These are phyloP conservation scores for Periconia sp. DNA, from an alignment of 2,329 filamentous ascomycete genomes.

Conservation along the genomic window DNA sequence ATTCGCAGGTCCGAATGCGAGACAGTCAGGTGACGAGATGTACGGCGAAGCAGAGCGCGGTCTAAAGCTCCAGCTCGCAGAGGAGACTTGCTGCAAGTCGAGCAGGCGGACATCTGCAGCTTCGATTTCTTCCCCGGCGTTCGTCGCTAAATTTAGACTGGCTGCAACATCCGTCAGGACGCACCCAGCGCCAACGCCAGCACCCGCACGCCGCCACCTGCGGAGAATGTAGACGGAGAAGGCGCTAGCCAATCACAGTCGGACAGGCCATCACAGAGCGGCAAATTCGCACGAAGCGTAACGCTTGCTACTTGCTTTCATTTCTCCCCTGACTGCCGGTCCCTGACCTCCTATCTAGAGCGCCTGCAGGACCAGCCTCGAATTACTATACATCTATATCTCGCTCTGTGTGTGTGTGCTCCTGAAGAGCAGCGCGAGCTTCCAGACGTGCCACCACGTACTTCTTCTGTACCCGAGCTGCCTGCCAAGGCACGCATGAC, in stretches of 20 bases:
- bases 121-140: slow-evolving; percentile 10
- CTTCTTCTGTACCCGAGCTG: slow-evolving; percentile 16
- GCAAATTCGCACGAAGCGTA: slow-evolving; percentile 25
- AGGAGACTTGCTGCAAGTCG: slow-evolving; percentile 18
- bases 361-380: slow-evolving; percentile 24
- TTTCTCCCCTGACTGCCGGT: slow-evolving; percentile 4
- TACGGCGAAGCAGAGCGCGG: too few species aligned
- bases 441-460: slow-evolving; percentile 21
- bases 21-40: slow-evolving; percentile 23
- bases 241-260: slow-evolving; percentile 25
- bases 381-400: slow-evolving; percentile 35
- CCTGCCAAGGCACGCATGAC: slow-evolving; percentile 21
- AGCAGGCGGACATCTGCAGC: slow-evolving; percentile 19
- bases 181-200: too few species aligned
- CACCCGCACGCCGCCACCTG: too few species aligned
- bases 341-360: slow-evolving; percentile 14
- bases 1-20: slow-evolving; percentile 31
- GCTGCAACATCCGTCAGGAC: not conserved
- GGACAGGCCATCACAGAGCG: slow-evolving; percentile 19
- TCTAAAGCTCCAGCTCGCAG: too few species aligned
- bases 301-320: slow-evolving; percentile 31
- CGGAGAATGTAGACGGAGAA: slow-evolving; percentile 9
- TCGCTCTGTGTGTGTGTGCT: slow-evolving; percentile 25
- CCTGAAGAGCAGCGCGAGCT: slow-evolving; percentile 47
- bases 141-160: slow-evolving; percentile 24